Evolutionary conservation across 208 protist species (phyloP), one percentile per base, ranked within the genome.

Genomic region (Leishmania arabica): DNA sequence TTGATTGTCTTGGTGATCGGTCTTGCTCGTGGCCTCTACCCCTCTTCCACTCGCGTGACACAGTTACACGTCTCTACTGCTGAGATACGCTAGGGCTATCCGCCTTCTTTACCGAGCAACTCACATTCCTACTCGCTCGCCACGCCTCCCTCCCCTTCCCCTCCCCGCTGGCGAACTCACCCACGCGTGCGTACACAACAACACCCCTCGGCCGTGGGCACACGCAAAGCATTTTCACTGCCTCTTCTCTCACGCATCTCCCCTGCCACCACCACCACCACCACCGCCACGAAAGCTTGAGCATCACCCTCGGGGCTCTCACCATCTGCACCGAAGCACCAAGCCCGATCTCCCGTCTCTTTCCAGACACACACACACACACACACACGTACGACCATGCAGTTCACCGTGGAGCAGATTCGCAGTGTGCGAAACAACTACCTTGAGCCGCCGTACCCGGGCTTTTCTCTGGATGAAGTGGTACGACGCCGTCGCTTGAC

Each of bases 381-480:
- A 6, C 21, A 42, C 9, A 7, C 51, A 49, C 24, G 58, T 40
- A 40, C 51, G 51, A 84, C 54, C 5, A 93, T 93, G 91, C 91
- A 91, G 81, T 96, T 94, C 78, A 90, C 91, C 0, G 90, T 96
- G 69, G 89, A 95, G 72, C 88, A 96, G 82, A 96, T 98, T 53
- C 88, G 88, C 75, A 92, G 90, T n/a, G 84, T 96, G 87, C 89
- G 89, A 8, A 71, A 91, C 69, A 87, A 84, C 78, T 98, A 96
- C 82, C 77, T 60, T 21, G 92, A 98, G 56, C 87, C 91, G 17
- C 93, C 93, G 69, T 98, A 96, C 85, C 92, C 91, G 34, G 92
- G 86, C 62, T 98, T 98, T 87, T 95, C 91, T 6, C 93, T 98
- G 21, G 92, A 96, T 80, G 91, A 98, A 79, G 89, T 96, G 17